Percentiles rank a stretch among this genome's conserved stretches.
These are phyloP conservation scores for Porcisia deanei DNA, from an alignment of 208 protist species.

Conservation along the genomic window DNA sequence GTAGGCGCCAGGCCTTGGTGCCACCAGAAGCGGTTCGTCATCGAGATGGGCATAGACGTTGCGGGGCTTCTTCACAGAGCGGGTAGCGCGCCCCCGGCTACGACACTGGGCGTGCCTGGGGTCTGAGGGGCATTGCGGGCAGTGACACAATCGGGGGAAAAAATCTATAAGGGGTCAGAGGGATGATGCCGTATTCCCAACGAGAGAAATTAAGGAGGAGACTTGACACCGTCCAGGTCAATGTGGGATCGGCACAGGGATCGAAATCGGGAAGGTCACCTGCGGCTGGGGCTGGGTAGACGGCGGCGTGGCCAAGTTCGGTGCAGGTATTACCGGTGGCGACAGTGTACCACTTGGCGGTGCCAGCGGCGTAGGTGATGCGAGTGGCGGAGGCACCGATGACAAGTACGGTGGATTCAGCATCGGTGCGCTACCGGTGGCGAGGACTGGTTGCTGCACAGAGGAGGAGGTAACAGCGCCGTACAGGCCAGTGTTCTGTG, in stretches of 20 bases:
- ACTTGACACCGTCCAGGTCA: neutral
- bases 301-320: neutral
- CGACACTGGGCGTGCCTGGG: neutral
- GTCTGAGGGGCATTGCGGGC: neutral
- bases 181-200: neutral
- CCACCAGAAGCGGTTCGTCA: neutral
- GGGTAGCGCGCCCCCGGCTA: too few species aligned
- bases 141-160: too few species aligned
- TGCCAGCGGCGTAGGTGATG: slow-evolving; percentile 7
- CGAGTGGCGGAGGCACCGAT: slow-evolving; percentile 8
- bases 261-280: slow-evolving; percentile 13
- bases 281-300: slow-evolving; percentile 3
- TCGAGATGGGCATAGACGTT: neutral
- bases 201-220: neutral
- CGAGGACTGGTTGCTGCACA: slow-evolving; percentile 1
- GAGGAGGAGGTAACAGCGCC: neutral
- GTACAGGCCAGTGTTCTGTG: neutral
- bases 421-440: neutral
- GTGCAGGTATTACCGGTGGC: neutral
- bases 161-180: neutral
- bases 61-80: neutral
- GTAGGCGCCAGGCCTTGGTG: neutral
- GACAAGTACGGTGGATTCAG: slow-evolving; percentile 4
- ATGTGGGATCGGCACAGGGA: slow-evolving; percentile 21
- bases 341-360: slow-evolving; percentile 14